Conservation (phyloP, 2,329 filamentous ascomycete genomes). For the Pseudopyrenochaeta lycopersici region DNA sequence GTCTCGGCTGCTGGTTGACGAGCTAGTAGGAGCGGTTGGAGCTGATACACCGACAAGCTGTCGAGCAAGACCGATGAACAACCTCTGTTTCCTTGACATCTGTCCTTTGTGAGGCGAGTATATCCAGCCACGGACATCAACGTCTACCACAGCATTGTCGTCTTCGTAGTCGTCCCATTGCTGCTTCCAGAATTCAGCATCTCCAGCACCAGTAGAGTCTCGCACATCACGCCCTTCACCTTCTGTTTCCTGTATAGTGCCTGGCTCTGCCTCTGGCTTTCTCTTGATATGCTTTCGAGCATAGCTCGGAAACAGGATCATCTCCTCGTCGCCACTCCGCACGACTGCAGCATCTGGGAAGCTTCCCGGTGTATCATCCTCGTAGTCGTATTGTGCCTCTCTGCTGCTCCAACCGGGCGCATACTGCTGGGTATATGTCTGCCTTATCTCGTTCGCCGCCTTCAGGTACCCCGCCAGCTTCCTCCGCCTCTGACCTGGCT, state of each 20-base stretch:
- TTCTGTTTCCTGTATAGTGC: slow-evolving; percentile 47
- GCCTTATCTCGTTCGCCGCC: slow-evolving; percentile 75
- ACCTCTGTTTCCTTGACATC: slow-evolving; percentile 84
- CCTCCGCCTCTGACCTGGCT: slow-evolving; percentile 77
- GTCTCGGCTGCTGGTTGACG: slow-evolving; percentile 54
- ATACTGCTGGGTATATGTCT: slow-evolving; percentile 70
- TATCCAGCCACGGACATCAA: slow-evolving; percentile 95
- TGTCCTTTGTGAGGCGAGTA: slow-evolving; percentile 86
- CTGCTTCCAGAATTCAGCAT: slow-evolving; percentile 77
- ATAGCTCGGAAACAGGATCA: slow-evolving; percentile 96
- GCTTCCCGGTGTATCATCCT: slow-evolving; percentile 70
- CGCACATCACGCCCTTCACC: slow-evolving; percentile 53
- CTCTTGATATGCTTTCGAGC: slow-evolving; percentile 74
- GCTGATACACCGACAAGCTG: slow-evolving; percentile 87
- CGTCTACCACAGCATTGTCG: slow-evolving; percentile 86
- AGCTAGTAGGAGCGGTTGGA: slow-evolving; percentile 56
- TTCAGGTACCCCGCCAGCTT: slow-evolving; percentile 79
- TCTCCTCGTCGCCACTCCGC: slow-evolving; percentile 83
- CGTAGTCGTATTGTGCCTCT: slow-evolving; percentile 54
- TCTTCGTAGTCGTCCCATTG: slow-evolving; percentile 85
- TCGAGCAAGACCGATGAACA: slow-evolving; percentile 85
- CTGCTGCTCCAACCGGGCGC: slow-evolving; percentile 57
- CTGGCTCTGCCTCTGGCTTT: slow-evolving; percentile 49
- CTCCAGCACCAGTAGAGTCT: slow-evolving; percentile 60
- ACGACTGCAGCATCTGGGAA: slow-evolving; percentile 88